A percentile compares a stretch with the other conserved stretches of the same genome.
Conservation (phyloP, 139 green algal species). For the Asterochloris sp. region DNA sequence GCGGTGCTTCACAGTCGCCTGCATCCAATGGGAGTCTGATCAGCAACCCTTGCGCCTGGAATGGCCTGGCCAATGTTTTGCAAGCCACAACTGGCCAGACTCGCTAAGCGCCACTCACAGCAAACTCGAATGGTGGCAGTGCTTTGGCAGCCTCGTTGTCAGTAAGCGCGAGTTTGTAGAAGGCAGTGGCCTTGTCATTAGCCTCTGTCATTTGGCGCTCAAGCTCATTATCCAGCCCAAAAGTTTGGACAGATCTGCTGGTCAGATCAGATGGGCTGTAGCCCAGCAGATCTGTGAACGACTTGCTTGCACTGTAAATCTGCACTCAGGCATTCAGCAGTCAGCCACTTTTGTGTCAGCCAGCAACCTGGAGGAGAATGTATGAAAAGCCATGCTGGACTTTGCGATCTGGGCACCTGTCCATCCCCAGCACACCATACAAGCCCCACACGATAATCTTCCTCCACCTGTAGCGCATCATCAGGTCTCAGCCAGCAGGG, state of each 20-base stretch:
- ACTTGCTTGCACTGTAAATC: constrained; percentile 13
- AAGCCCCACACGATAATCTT: too few relatives aligned
- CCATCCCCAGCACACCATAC: too few relatives aligned
- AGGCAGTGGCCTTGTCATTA: neutral
- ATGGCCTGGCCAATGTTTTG: too few relatives aligned
- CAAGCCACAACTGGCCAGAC: neutral
- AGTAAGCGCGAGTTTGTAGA: neutral
- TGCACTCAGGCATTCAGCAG: constrained; percentile 7
- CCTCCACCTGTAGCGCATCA: too few relatives aligned
- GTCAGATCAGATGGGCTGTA: neutral
- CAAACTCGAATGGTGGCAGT: constrained; percentile 5
- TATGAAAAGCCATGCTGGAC: too few relatives aligned
- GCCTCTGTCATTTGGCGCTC: neutral
- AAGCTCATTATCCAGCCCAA: neutral
- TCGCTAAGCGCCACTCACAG: neutral
- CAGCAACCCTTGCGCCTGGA: too few relatives aligned
- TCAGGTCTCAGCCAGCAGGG: too few relatives aligned
- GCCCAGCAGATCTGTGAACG: neutral
- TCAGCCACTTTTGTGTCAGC: neutral
- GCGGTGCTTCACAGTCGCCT: constrained; percentile 1
- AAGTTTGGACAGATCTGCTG: neutral
- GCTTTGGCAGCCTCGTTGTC: constrained; percentile 3
- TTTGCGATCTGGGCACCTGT: too few relatives aligned
- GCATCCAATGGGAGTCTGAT: too few relatives aligned
- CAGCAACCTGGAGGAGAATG: neutral